Evolutionary conservation across 345 rosid genomes (phyloP).

Genomic region (Heritiera littoralis): DNA sequence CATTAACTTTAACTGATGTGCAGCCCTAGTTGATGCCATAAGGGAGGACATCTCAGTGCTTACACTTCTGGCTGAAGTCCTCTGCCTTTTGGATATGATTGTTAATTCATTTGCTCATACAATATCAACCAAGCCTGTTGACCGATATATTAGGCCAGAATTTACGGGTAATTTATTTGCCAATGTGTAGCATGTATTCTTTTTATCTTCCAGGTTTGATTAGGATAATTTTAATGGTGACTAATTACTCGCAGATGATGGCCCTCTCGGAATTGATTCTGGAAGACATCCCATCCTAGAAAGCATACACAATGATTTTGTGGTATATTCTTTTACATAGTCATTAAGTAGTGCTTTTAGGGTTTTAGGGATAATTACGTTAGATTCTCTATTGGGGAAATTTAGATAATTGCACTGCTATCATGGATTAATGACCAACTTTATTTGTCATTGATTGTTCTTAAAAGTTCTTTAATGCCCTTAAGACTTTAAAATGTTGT

Average conservation of each 20-base stretch:
- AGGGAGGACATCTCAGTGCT: constrained; percentile 75
- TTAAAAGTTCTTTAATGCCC: constrained; percentile 1
- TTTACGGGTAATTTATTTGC: constrained; percentile 60
- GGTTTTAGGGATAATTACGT: neutral
- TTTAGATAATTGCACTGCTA: neutral
- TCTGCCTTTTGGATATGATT: constrained; percentile 94
- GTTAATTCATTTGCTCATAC: constrained; percentile 91
- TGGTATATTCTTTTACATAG: constrained; percentile 44
- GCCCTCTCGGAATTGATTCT: constrained; percentile 92
- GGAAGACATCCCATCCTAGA: constrained; percentile 97
- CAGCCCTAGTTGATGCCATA: constrained; percentile 81
- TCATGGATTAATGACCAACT: neutral
- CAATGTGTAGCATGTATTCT: neutral
- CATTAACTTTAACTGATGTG: constrained; percentile 28
- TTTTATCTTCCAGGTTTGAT: constrained; percentile 3
- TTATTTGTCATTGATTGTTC: constrained; percentile 1
- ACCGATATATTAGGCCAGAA: constrained; percentile 79
- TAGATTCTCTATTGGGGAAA: constrained; percentile 4
- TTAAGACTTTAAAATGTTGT: constrained; percentile 12
- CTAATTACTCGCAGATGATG: constrained; percentile 53
- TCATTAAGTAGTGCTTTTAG: neutral
- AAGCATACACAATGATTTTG: constrained; percentile 79
- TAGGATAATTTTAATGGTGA: neutral
- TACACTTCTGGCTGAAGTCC: constrained; percentile 86
- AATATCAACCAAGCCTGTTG: constrained; percentile 85